Conservation (phyloP, 768 basidiomycete species). For the Saitozyma podzolica region DNA sequence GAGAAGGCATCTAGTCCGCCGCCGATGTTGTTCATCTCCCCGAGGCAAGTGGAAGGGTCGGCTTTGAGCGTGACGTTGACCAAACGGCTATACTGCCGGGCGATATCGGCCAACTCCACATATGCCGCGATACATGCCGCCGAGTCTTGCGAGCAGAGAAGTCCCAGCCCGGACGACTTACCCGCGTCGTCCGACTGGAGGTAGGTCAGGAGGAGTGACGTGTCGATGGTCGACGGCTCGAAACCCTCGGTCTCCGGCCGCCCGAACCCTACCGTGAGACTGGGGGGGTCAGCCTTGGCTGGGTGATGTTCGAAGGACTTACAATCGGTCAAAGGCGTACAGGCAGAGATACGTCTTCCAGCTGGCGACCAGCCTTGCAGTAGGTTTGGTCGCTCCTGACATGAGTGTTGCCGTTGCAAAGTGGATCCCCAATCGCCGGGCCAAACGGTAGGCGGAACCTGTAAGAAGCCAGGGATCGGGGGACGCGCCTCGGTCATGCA, state of each 20-base stretch:
- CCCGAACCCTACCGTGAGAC: constrained; percentile 19
- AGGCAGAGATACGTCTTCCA: constrained; percentile 17
- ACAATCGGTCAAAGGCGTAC: constrained; percentile 21
- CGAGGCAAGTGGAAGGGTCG: constrained; percentile 1
- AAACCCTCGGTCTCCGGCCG: constrained; percentile 20
- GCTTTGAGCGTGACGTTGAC: constrained; percentile 18
- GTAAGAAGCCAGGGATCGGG: constrained; percentile 21
- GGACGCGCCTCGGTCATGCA: constrained; percentile 16
- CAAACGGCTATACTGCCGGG: constrained; percentile 6
- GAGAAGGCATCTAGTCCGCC: constrained; percentile 7
- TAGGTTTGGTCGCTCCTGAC: constrained; percentile 3
- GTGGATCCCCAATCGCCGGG: constrained; percentile 10
- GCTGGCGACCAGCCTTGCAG: constrained; percentile 10
- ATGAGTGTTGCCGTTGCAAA: background rate
- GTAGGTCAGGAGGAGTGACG: background rate
- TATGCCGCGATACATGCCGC: constrained; percentile 12
- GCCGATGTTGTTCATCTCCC: constrained; percentile 6
- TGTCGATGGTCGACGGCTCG: constrained; percentile 10
- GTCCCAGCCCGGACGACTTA: background rate
- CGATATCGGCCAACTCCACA: constrained; percentile 17
- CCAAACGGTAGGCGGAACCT: constrained; percentile 14
- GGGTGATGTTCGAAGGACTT: background rate
- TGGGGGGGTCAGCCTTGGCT: background rate
- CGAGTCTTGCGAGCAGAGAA: constrained; percentile 5
- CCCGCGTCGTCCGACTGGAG: background rate